Percentiles rank a stretch among this genome's conserved stretches.
Evolutionary conservation across 305 asterid species (phyloP).

Genomic region (Fraxinus velutina): DNA sequence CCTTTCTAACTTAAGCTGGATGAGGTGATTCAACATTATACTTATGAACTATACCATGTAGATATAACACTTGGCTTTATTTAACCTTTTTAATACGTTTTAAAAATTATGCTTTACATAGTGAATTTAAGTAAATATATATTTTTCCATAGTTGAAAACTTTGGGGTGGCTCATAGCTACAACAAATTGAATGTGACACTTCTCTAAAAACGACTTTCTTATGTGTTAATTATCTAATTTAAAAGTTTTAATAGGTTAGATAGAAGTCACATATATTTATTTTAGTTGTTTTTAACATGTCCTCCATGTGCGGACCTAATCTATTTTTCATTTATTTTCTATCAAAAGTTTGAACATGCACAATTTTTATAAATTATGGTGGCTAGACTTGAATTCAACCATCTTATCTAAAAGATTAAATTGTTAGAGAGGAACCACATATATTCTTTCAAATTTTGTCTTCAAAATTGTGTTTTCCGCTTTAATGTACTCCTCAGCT

Average conservation of each 20-base stretch:
- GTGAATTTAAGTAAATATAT: background rate
- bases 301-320: background rate
- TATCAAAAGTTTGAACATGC: background rate
- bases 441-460: background rate
- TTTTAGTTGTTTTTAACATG: background rate
- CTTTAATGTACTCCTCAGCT: background rate
- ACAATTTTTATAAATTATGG: background rate
- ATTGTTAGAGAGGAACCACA: background rate
- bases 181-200: background rate
- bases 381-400: background rate
- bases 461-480: background rate
- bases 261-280: background rate
- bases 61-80: background rate
- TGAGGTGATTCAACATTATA: background rate
- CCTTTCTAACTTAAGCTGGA: background rate
- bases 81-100: background rate
- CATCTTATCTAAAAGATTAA: background rate
- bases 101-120: background rate
- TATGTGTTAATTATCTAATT: background rate
- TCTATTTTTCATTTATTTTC: background rate
- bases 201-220: background rate
- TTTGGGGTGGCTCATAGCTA: background rate
- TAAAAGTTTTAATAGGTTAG: background rate
- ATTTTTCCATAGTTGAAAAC: background rate
- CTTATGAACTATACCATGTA: background rate